Base-by-base conservation (phyloP, 2,329 filamentous ascomycete species). In the Fusarium sp. region DNA sequence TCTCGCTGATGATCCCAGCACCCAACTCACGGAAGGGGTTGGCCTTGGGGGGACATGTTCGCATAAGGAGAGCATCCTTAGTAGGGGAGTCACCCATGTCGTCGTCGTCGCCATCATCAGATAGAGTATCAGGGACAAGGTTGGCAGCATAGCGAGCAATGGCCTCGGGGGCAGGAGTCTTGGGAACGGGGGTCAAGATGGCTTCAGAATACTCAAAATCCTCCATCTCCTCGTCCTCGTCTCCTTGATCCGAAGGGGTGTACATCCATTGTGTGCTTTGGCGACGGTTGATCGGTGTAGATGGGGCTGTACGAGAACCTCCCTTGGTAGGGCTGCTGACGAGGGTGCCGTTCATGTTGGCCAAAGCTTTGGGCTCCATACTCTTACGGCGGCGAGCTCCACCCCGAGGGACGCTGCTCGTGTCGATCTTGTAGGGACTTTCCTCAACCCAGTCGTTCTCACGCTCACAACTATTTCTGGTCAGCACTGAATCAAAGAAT, bases 361-460 rank as follows among this genome's bases (percentile, higher is more conserved):
- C 87, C 28, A 95, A 82, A 4, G 90, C 89, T 75, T 88, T 90
- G 18, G 93, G 93, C 80, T 95, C 93, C 92, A 96, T 95, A 75
- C 91, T 94, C 86, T 94, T 95, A 60, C 93, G 89, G 57, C 93
- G 90, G 62, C 92, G 91, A 56, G 88, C 88, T 14, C 92, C 92
- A 24, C 92, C 92, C 5, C 93, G 91, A 24, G 93, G 92, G 39
- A 93, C 83, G 48, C 90, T 84, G 5, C 88, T 86, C 36, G 90
- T 90, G 81, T 95, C 92, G 49, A 95, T 89, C 51, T 87, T 86
- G 80, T 94, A 96, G 0, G 89, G 85, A 0, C 85, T 83, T 80
- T 96, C 93, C 36, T 94, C 91, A 6, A 95, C 85, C 93, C 93
- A 95, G 80, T 90, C 85, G 72, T 93, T 93, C 78, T 93, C 90